Evolutionary conservation across 306 rosid species (phyloP).

Genomic region (Trichosanthes cucumerina): DNA sequence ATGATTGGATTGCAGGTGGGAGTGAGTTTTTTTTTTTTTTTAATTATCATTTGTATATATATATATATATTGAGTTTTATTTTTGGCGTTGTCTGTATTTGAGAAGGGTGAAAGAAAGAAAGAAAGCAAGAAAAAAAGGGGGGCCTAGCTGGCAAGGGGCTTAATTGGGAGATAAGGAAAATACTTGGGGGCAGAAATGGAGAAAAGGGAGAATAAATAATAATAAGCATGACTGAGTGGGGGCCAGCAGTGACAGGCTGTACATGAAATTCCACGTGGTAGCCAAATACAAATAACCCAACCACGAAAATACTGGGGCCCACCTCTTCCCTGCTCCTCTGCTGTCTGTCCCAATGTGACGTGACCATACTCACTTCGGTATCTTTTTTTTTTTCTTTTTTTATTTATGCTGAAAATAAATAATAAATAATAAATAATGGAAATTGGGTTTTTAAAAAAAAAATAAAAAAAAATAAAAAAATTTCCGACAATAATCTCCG

Average conservation of each 20-base stretch:
- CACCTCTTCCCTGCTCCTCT: not conserved
- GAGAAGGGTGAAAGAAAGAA: not conserved
- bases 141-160: not conserved
- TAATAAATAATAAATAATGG: not conserved
- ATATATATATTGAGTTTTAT: too few species aligned
- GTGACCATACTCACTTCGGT: not conserved
- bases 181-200: not conserved
- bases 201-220: not conserved
- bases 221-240: not conserved
- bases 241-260: not conserved
- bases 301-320: not conserved
- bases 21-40: not conserved
- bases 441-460: not conserved
- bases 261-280: not conserved
- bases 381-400: not conserved
- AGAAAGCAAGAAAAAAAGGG: too few species aligned
- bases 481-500: conserved; percentile 3
- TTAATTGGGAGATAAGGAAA: not conserved
- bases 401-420: not conserved
- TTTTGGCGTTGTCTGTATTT: not conserved
- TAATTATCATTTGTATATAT: too few species aligned
- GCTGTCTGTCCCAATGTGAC: not conserved
- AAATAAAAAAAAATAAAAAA: not conserved
- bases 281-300: not conserved
- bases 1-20: not conserved